Base-by-base conservation (phyloP, 1,284 basidiomycete species). In the Sparassis latifolia region DNA sequence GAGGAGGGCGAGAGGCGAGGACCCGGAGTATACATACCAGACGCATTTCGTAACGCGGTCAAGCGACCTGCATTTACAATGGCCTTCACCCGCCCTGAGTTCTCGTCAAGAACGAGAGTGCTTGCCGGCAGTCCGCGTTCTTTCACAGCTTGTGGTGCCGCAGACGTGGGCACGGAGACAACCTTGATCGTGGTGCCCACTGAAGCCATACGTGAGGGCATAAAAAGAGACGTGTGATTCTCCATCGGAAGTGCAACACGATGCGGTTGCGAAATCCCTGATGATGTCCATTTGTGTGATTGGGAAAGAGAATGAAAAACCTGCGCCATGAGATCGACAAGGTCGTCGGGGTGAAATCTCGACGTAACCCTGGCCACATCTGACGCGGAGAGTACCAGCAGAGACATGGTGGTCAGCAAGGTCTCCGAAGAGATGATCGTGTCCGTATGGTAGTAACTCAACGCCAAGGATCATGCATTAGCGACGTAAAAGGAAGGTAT, bases 41-140 rank as follows among this genome's bases (percentile, higher is more conserved):
- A 87, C 44, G 89, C 90, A 51, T 87, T 95, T 44, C 92, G 67
- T 42, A 92, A 65, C 2, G 89, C 86, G 0, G 92, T 94, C 53
- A 95, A 67, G 38, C 72, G 73, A 40, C 83, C 71, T 2, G 92
- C 84, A 60, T 94, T 93, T 30, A 94, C 69, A 10, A 94, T 67
- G 0, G 86, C 89, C 55, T 76, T 82, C 7, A 84, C 76, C 2
- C 69, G 68, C 2, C 91, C 92, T 0, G 77, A 81, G 4, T 60
- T 59, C 55, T 90, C 85, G 59, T 93, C 83, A 32, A 95, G 62
- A 1, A 94, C 75, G 30, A 92, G 64, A 0, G 88, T 94, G 2
- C 83, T 84, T 0, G 76, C 90, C 1, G 90, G 88, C 5, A 94
- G 62, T 0, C 91, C 90, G 3, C 71, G 68, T 30, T 49, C 56